phyloP scores from a whole-genome alignment of 225 moss, liverwort and hornwort species.

The Marchantia paleacea region DNA sequence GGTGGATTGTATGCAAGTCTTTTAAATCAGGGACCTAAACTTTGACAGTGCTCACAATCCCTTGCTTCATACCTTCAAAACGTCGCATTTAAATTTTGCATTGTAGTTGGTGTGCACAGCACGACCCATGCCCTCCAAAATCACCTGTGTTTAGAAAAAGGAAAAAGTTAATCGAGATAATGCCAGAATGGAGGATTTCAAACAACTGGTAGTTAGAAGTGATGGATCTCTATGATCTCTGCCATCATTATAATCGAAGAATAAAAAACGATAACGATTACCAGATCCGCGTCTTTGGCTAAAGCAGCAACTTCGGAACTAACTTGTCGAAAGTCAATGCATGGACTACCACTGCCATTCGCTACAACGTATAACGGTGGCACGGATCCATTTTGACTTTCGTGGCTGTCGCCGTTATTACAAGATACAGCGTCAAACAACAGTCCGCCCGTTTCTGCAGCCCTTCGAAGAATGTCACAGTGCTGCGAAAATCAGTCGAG shows the following conservation, averaged over 20 bases:
- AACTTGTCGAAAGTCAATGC: slow-evolving; percentile 96
- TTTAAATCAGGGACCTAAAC: no score
- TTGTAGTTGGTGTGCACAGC: slow-evolving; percentile 92
- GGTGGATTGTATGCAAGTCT: background rate
- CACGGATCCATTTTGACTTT: slow-evolving; percentile 36
- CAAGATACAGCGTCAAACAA: slow-evolving; percentile 61
- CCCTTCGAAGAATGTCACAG: slow-evolving; percentile 80
- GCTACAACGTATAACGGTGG: slow-evolving; percentile 78
- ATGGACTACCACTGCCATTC: slow-evolving; percentile 95
- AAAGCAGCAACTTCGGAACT: slow-evolving; percentile 89
- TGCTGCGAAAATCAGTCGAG: slow-evolving; percentile 38
- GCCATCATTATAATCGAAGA: no score
- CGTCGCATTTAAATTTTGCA: slow-evolving; percentile 84
- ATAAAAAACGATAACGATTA: slow-evolving; percentile 6
- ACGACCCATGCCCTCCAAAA: slow-evolving; percentile 98
- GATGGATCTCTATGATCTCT: background rate
- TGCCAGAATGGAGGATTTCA: background rate
- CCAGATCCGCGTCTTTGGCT: slow-evolving; percentile 83
- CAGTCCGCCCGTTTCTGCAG: slow-evolving; percentile 87
- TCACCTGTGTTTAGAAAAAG: slow-evolving; percentile 35
- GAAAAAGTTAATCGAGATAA: background rate
- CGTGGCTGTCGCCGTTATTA: slow-evolving; percentile 1
- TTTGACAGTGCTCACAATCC: background rate
- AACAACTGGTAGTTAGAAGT: background rate
- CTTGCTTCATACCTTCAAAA: slow-evolving; percentile 54